Conservation (phyloP, 2,329 filamentous ascomycete species). For the Colletotrichum sp. region DNA sequence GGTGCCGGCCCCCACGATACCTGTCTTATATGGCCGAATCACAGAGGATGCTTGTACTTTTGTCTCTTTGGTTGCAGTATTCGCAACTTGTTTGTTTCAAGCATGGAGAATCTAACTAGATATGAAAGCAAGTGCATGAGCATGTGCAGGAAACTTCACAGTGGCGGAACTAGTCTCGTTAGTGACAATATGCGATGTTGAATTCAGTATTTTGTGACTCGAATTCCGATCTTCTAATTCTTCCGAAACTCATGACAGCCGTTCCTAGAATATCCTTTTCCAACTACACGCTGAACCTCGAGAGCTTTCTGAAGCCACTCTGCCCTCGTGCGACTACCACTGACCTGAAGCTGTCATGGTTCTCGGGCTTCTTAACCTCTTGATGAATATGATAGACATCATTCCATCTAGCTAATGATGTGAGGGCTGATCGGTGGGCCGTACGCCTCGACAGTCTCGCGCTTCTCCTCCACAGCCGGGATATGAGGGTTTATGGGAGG, state of each 20-base stretch:
- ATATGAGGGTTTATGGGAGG: background rate
- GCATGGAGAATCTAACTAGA: background rate
- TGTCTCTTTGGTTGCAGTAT: background rate
- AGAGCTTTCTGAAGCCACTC: background rate
- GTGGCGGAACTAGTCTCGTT: background rate
- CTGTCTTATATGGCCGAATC: background rate
- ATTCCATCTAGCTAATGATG: background rate
- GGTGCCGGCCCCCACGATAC: background rate
- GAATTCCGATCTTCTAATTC: background rate
- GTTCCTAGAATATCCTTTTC: background rate
- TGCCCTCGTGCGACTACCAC: background rate
- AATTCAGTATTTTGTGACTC: background rate
- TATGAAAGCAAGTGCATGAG: background rate
- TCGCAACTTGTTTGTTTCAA: background rate
- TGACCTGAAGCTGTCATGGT: background rate
- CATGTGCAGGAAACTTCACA: background rate
- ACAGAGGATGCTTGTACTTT: background rate
- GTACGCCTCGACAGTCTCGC: background rate
- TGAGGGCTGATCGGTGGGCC: constrained; percentile 7
- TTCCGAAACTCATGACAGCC: background rate
- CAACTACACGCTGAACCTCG: background rate
- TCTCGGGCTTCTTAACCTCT: background rate
- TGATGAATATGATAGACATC: background rate
- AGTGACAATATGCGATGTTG: background rate
- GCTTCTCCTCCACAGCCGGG: background rate